phyloP scores from a whole-genome alignment of 2,329 filamentous ascomycete genomes.

The Beauveria bassiana region DNA sequence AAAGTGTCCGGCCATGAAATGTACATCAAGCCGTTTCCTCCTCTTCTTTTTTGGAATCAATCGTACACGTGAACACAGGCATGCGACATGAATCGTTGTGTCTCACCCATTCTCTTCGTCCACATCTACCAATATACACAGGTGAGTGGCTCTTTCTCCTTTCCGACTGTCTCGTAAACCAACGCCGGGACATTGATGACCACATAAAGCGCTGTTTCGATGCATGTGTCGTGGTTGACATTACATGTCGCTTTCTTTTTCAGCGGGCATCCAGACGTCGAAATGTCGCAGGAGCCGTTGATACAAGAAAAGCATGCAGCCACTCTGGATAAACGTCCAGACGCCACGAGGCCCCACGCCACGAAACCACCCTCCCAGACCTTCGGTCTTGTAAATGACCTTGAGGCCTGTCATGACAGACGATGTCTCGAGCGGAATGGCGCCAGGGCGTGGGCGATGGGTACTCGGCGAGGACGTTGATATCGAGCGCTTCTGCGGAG shows the following conservation, averaged over 20 bases:
- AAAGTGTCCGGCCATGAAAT: background rate
- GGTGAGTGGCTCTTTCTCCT: background rate
- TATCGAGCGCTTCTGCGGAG: slow-evolving; percentile 61
- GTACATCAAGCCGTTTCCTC: background rate
- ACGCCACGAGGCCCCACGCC: slow-evolving; percentile 88
- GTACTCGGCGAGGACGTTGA: slow-evolving; percentile 88
- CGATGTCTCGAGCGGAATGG: slow-evolving; percentile 76
- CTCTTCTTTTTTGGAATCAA: background rate
- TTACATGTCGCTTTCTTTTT: slow-evolving; percentile 18
- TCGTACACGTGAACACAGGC: slow-evolving; percentile 2
- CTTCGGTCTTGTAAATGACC: slow-evolving; percentile 86
- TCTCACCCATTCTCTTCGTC: background rate
- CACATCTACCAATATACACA: background rate
- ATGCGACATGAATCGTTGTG: background rate
- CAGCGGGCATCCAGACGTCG: slow-evolving; percentile 40
- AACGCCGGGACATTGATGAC: background rate
- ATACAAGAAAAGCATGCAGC: slow-evolving; percentile 94
- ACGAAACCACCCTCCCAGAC: slow-evolving; percentile 82
- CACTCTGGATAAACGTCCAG: slow-evolving; percentile 96
- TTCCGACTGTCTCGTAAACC: background rate
- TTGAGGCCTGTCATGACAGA: slow-evolving; percentile 78
- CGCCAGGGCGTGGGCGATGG: slow-evolving; percentile 68
- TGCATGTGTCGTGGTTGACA: background rate
- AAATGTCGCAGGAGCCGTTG: slow-evolving; percentile 77
- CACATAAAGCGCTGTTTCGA: background rate